Evolutionary conservation across 2,329 filamentous ascomycete genomes (phyloP), one percentile per base, ranked within the genome.

Genomic region (Sporothrix curviconia): DNA sequence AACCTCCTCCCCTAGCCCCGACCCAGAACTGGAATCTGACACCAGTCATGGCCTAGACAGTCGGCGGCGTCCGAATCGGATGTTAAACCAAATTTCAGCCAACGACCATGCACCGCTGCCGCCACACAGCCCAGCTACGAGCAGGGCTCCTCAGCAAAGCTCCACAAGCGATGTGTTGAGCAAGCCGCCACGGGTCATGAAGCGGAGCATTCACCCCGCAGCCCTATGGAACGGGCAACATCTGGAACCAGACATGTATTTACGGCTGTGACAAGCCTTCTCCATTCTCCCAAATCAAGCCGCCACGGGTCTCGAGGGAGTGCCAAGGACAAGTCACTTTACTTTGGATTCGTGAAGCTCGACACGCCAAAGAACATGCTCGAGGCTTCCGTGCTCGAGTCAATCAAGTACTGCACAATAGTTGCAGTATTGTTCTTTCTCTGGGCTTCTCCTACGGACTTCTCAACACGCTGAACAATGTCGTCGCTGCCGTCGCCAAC

Each of bases 371-470:
- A 89, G 70, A 87, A 84, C 66, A 84, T 91, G 76, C 80, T 90
- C 7, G 76, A 82, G 22, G 81, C 83, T 57, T 83, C 80, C 1
- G 77, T 77, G 1, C 68, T 72, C 11, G 86, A 91, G 61, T 88
- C 86, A 0, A 73, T 88, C 63, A 87, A 84, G 62, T 89, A 90
- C 62, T 85, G 88, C 65, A 78, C 81, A 15, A 76, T 90, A 61
- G 90, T 95, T 22, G 89, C 88, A 1, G 80, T 92, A 7, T 75
- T 96, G 0, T 95, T 96, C 72, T 84, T 95, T 62, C 75, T 96
- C 3, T 65, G 90, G 91, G 92, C 0, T 87, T 96, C 58, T 91
- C 90, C 0, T 96, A 96, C 64, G 92, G 92, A 0, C 78, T 96
- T 2, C 76, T 96, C 3, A 90, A 94, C 65, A 87, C 86, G 0